A percentile compares a stretch with the other conserved stretches of the same genome.
phyloP scores from a whole-genome alignment of 805 yeast species.

The Lachancea waltii region DNA sequence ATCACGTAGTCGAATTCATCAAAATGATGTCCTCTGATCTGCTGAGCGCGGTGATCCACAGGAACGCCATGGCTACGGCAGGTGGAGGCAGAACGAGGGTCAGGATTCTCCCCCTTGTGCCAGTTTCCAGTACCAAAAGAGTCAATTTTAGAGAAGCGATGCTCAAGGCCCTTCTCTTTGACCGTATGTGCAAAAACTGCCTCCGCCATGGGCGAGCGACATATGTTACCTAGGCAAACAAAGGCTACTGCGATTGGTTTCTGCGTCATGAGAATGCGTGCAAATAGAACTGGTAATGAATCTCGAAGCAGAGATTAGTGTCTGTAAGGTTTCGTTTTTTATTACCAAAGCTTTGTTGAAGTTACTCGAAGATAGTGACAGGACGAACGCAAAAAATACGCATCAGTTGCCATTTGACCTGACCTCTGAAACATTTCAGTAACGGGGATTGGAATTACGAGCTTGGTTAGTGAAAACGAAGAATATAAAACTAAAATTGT shows the following conservation, averaged over 20 bases:
- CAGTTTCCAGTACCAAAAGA: constrained; percentile 87
- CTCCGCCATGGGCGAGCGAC: constrained; percentile 98
- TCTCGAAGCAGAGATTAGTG: not conserved
- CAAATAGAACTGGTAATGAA: not conserved
- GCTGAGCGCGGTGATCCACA: constrained; percentile 69
- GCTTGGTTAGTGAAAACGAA: too few species aligned
- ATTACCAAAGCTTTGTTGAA: too few species aligned
- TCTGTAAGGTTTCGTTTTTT: too few species aligned
- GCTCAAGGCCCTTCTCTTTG: constrained; percentile 37
- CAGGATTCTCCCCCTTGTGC: constrained; percentile 81
- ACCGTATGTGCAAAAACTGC: constrained; percentile 75
- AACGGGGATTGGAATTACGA: too few species aligned
- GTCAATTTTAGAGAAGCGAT: constrained; percentile 53
- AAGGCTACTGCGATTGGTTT: constrained; percentile 63
- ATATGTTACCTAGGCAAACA: constrained; percentile 85
- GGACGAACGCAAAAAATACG: too few species aligned
- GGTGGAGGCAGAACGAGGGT: constrained; percentile 59
- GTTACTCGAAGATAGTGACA: too few species aligned
- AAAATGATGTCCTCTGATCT: constrained; percentile 47
- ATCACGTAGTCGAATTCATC: constrained; percentile 58
- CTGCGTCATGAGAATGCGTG: not conserved
- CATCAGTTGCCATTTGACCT: too few species aligned
- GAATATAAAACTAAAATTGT: too few species aligned
- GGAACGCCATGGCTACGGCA: constrained; percentile 70
- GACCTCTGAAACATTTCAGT: too few species aligned